Conservation (phyloP, 2,329 filamentous ascomycete species). For the Coleophoma eucalyptorum region DNA sequence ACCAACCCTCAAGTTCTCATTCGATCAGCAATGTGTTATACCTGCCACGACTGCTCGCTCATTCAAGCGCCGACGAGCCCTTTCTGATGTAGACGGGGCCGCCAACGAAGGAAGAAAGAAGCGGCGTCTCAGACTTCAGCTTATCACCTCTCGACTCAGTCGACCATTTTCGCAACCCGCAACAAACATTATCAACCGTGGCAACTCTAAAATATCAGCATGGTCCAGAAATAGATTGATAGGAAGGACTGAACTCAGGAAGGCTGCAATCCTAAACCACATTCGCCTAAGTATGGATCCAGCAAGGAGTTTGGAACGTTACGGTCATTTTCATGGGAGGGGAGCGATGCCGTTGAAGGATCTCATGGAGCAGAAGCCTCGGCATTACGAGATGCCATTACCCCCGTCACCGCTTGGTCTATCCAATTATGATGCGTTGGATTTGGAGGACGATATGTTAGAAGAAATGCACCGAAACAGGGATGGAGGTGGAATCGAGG, state of each 20-base stretch:
- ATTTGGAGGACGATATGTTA: constrained; percentile 24
- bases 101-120: constrained; percentile 49
- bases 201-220: constrained; percentile 36
- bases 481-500: constrained; percentile 12
- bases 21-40: constrained; percentile 24
- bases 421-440: constrained; percentile 29
- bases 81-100: constrained; percentile 28
- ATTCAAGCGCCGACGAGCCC: constrained; percentile 26
- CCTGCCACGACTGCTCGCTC: constrained; percentile 12
- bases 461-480: constrained; percentile 5
- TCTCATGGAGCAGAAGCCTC: constrained; percentile 20
- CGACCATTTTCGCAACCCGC: constrained; percentile 66
- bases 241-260: constrained; percentile 49
- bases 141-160: constrained; percentile 69
- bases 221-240: constrained; percentile 43
- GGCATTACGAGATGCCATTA: constrained; percentile 19
- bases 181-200: constrained; percentile 64
- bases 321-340: constrained; percentile 17
- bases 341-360: constrained; percentile 19
- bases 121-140: constrained; percentile 55
- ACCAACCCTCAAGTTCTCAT: constrained; percentile 29
- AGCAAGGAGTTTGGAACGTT: constrained; percentile 17
- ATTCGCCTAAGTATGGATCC: constrained; percentile 43
- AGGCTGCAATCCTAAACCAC: constrained; percentile 63
- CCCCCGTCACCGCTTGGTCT: constrained; percentile 27